Conservation (phyloP, 495 filamentous ascomycete species). For the Cudoniella acicularis region DNA sequence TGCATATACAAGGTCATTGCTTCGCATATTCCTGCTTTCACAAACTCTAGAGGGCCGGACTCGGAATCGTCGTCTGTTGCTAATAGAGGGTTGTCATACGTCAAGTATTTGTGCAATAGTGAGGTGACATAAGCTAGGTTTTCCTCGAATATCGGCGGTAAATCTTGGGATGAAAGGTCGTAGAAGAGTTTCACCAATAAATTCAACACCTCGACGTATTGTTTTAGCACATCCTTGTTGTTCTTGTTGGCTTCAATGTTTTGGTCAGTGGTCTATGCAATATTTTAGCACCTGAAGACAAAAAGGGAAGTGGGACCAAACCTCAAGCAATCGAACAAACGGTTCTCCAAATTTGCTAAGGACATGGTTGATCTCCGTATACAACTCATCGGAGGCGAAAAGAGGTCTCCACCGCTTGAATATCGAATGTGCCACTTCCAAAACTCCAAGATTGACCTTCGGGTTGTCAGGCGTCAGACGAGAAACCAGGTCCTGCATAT, state of each 20-base stretch:
- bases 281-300: conserved; percentile 8
- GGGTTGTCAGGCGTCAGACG: conserved; percentile 74
- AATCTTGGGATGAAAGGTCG: conserved; percentile 93
- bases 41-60: conserved; percentile 73
- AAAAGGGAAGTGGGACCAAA: conserved; percentile 31
- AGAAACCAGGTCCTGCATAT: conserved; percentile 73
- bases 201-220: conserved; percentile 77
- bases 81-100: conserved; percentile 78
- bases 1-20: conserved; percentile 78
- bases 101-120: conserved; percentile 88
- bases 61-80: conserved; percentile 83
- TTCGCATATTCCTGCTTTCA: conserved; percentile 91
- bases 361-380: conserved; percentile 92
- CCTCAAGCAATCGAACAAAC: conserved; percentile 73
- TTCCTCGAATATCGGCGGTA: conserved; percentile 82
- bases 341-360: conserved; percentile 75
- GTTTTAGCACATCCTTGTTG: conserved; percentile 67
- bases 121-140: conserved; percentile 69
- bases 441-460: conserved; percentile 82
- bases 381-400: conserved; percentile 85
- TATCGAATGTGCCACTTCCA: conserved; percentile 97
- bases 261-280: conserved; percentile 65
- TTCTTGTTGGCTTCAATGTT: conserved; percentile 71
- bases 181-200: conserved; percentile 87
- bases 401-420: conserved; percentile 95